Percentiles rank a stretch among this genome's conserved stretches.
Evolutionary conservation across 495 filamentous ascomycete species (phyloP).

Genomic region (Penicillium macrosclerotiorum): DNA sequence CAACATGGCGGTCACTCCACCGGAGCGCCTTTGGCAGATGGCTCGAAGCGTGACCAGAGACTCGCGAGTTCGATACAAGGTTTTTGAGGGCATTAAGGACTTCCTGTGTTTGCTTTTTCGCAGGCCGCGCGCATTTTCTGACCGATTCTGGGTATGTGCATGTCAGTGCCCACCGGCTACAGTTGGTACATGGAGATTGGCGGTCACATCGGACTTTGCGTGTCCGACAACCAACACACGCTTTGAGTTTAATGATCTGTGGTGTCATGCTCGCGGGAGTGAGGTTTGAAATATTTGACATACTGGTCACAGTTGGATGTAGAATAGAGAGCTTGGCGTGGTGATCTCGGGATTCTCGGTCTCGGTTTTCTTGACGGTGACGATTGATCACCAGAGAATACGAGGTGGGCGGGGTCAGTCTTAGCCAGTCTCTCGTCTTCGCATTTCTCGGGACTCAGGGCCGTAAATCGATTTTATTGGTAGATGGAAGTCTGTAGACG

Average conservation of each 20-base stretch:
- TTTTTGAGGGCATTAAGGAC: no score
- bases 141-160: no score
- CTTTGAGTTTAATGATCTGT: conserved; percentile 1
- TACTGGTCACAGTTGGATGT: no score
- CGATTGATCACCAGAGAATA: not conserved
- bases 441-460: conserved; percentile 2
- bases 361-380: not conserved
- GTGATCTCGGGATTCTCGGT: not conserved
- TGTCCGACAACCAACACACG: conserved; percentile 1
- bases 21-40: no score
- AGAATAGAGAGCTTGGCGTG: no score
- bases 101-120: no score
- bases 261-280: no score
- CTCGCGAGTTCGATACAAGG: no score
- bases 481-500: not conserved
- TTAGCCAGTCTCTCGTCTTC: not conserved
- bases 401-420: not conserved
- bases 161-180: no score
- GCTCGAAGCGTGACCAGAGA: no score
- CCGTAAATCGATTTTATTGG: not conserved
- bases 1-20: not conserved
- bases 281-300: not conserved
- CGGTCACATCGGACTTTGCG: conserved; percentile 1
- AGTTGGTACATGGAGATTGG: not conserved
- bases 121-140: no score